A percentile compares a stretch with the other conserved stretches of the same genome.
Conservation (phyloP, 2,329 filamentous ascomycete genomes). For the Penicillium sp. region DNA sequence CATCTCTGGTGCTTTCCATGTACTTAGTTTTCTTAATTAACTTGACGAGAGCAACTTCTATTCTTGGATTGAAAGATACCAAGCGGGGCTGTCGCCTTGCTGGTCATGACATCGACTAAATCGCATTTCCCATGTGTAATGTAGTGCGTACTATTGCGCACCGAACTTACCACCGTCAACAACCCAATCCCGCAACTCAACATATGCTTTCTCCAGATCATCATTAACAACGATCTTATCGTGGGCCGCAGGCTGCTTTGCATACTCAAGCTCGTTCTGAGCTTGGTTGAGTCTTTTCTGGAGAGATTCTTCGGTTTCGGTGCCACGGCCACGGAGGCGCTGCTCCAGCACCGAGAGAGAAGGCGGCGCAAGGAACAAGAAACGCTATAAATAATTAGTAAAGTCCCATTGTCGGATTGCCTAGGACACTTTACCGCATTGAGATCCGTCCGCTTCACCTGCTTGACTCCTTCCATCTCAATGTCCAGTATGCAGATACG, state of each 20-base stretch:
- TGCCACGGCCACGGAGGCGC: slow-evolving; percentile 71
- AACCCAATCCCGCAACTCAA: slow-evolving; percentile 55
- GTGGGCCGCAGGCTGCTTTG: slow-evolving; percentile 65
- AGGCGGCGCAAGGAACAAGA: slow-evolving; percentile 82
- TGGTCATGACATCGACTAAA: background rate
- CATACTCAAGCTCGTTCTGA: slow-evolving; percentile 70
- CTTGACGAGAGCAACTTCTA: slow-evolving; percentile 28
- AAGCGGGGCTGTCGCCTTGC: background rate
- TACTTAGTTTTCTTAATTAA: slow-evolving; percentile 40
- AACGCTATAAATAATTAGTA: slow-evolving; percentile 49
- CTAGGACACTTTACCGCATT: slow-evolving; percentile 49
- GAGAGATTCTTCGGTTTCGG: slow-evolving; percentile 73
- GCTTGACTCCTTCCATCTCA: slow-evolving; percentile 97
- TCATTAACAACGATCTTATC: slow-evolving; percentile 68
- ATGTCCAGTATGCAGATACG: slow-evolving; percentile 85
- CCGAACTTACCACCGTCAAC: slow-evolving; percentile 44
- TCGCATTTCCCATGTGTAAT: background rate
- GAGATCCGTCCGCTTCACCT: slow-evolving; percentile 75
- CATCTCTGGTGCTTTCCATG: slow-evolving; percentile 32
- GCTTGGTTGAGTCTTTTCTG: slow-evolving; percentile 70
- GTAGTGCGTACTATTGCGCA: background rate
- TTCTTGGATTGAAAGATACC: slow-evolving; percentile 12
- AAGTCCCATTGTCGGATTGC: background rate
- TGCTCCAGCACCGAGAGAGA: slow-evolving; percentile 71
- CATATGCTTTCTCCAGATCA: slow-evolving; percentile 59